Conservation (phyloP, 495 filamentous ascomycete species). For the Baudoinia panamericana region DNA sequence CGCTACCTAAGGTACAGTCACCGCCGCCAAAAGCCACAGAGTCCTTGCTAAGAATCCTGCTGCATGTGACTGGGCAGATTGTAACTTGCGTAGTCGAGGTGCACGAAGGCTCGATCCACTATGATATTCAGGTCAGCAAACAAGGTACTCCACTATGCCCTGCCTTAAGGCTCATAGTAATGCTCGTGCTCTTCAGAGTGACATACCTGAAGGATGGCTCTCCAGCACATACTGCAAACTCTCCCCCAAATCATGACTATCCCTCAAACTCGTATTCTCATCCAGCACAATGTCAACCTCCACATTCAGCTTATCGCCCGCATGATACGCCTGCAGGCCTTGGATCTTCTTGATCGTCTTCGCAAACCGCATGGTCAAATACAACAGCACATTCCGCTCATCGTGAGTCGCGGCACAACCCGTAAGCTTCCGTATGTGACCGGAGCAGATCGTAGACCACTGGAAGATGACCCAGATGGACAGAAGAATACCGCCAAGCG, state of each 20-base stretch:
- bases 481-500: slow-evolving; percentile 68
- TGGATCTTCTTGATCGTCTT: slow-evolving; percentile 81
- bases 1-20: background rate
- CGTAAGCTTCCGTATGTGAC: slow-evolving; percentile 72
- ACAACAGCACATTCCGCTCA: slow-evolving; percentile 74
- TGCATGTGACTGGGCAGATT: slow-evolving; percentile 86
- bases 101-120: slow-evolving; percentile 56
- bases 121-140: slow-evolving; percentile 6
- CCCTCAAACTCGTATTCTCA: slow-evolving; percentile 59
- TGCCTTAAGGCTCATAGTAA: too few relatives aligned
- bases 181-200: too few relatives aligned
- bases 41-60: slow-evolving; percentile 31
- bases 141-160: slow-evolving; percentile 32
- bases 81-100: slow-evolving; percentile 67
- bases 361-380: slow-evolving; percentile 89
- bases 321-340: slow-evolving; percentile 75
- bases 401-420: slow-evolving; percentile 68
- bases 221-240: slow-evolving; percentile 83
- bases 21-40: background rate
- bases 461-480: slow-evolving; percentile 74
- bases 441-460: slow-evolving; percentile 61
- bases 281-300: slow-evolving; percentile 77
- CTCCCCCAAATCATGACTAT: slow-evolving; percentile 83
- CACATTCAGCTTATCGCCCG: slow-evolving; percentile 79
- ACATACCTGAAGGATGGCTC: slow-evolving; percentile 50